Base-by-base conservation (phyloP, 2,329 filamentous ascomycete species). In the Westerdykella aurantiaca region DNA sequence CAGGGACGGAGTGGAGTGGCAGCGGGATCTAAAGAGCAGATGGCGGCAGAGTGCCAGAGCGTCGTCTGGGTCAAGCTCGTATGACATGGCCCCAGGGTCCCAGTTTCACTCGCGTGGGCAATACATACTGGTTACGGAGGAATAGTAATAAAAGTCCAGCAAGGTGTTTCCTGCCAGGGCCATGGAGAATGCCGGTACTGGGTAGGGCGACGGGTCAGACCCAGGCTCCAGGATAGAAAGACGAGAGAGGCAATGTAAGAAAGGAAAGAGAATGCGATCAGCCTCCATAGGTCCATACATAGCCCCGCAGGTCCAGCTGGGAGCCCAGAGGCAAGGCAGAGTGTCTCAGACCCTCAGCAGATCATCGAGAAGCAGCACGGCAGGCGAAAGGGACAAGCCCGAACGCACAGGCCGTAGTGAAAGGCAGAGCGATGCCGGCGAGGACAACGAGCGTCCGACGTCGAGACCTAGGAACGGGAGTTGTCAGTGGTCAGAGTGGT, bases 51-150 rank as follows among this genome's bases (percentile, higher is more conserved):
- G 50, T 58, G 51, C 48, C 48, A 42, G 48, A n/a, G n/a, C n/a
- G n/a, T n/a, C 44, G 43, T 54, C 49, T 58, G 56, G 59, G 55
- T 57, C 55, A 50, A 54, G 57, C 58, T 64, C 61, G 62, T 65
- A 62, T 66, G 61, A 62, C 61, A 67, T 66, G 60, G 64, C 61
- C 62, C 50, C 18, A 21, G 18, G 18, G 18, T 21, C 4, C 60
- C 60, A 49, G 60, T 63, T 60, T 61, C 61, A 65, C 63, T 64
- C 56, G 56, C 56, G 56, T 62, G 57, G 57, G 53, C 53, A 60
- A 55, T 50, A 55, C 59, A 55, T 40, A 45, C 42, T 47, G 18
- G 18, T 21, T 21, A 21, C 4, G 18, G 18, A 21, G 18, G 18
- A 21, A 21, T 21, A 6, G n/a, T n/a, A n/a, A n/a, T n/a, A n/a